Evolutionary conservation across 2,329 filamentous ascomycete genomes (phyloP), one percentile per base, ranked within the genome.

Genomic region (Elsinoe batatas): DNA sequence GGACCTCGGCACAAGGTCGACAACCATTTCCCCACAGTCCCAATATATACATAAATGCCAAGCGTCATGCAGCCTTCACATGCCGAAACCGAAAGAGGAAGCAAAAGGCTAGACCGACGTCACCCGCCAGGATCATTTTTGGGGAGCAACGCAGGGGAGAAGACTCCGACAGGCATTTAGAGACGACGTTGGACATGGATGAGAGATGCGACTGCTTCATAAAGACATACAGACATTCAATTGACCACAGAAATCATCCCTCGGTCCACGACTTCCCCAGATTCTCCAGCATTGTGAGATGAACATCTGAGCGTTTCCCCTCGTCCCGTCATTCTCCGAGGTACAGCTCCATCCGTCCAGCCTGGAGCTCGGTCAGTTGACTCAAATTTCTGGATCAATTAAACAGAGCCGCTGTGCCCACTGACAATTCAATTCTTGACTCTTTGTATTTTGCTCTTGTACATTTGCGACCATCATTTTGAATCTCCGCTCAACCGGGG

Each of bases 341-440:
- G 53, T 55, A 40, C 40, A 55, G 53, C 53, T 42, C 51, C 51
- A 33, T 44, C 37, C 51, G 36, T 44, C 37, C 36, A 36, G 36
- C 51, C 51, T 33, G 33, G 37, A 54, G 51, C 51, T 54, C 51
- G 51, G 51, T 35, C 53, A 55, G 37, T 55, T 55, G 53, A 55
- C 53, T 55, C 53, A 55, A 44, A 37, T 55, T 47, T 55, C 53
- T 55, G 42, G 40, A 55, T 37, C 53, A 55, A 32, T 46, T 55
- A 55, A 55, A 55, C 53, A 55, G 10, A 42, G 36, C 54, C 54
- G 47, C 47, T 51, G 47, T 38, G 32, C 47, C 32, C 47, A 38
- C 35, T 51, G 33, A 26, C 33, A 32, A 38, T 36, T 51, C 32
- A 20, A 37, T 13, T 51, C 32, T 44, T 44, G 3, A 22, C 40